Conservation (phyloP, 208 protist genomes). For the Trypanosoma rangeli region DNA sequence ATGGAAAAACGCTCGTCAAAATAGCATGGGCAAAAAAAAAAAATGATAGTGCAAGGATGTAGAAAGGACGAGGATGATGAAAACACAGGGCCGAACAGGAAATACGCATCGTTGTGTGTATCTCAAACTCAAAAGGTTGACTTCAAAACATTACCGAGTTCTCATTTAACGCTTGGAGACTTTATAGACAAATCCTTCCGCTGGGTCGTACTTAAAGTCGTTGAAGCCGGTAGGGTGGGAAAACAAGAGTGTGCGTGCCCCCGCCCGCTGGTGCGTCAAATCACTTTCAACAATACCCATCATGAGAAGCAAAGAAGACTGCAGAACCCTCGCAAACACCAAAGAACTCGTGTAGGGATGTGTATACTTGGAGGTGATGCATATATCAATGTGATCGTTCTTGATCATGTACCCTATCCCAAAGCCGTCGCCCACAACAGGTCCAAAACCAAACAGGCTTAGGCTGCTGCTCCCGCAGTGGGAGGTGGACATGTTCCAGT, state of each 20-base stretch:
- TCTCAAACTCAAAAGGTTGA: neutral
- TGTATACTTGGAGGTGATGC: slow-evolving; percentile 34
- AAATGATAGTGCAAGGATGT: neutral
- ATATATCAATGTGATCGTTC: slow-evolving; percentile 28
- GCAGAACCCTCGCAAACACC: slow-evolving; percentile 29
- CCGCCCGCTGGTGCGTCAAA: slow-evolving; percentile 4
- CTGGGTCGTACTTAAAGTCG: slow-evolving; percentile 18
- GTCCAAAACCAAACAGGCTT: slow-evolving; percentile 43
- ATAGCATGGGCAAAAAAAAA: neutral
- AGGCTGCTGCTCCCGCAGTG: slow-evolving; percentile 47
- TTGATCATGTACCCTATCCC: slow-evolving; percentile 61
- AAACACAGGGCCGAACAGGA: neutral
- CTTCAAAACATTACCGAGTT: neutral
- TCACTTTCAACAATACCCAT: slow-evolving; percentile 28
- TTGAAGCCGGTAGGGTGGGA: slow-evolving; percentile 26
- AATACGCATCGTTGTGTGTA: neutral
- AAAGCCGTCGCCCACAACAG: slow-evolving; percentile 44
- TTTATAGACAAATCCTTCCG: slow-evolving; percentile 22
- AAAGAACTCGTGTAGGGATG: slow-evolving; percentile 16
- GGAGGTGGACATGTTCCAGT: slow-evolving; percentile 42
- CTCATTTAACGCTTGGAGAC: neutral
- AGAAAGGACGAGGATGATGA: neutral
- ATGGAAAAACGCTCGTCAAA: too few species aligned
- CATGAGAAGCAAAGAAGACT: slow-evolving; percentile 36
- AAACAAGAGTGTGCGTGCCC: slow-evolving; percentile 17